Conservation (phyloP, 192 early-diverging fungal species). For the Coemansia sp. region DNA sequence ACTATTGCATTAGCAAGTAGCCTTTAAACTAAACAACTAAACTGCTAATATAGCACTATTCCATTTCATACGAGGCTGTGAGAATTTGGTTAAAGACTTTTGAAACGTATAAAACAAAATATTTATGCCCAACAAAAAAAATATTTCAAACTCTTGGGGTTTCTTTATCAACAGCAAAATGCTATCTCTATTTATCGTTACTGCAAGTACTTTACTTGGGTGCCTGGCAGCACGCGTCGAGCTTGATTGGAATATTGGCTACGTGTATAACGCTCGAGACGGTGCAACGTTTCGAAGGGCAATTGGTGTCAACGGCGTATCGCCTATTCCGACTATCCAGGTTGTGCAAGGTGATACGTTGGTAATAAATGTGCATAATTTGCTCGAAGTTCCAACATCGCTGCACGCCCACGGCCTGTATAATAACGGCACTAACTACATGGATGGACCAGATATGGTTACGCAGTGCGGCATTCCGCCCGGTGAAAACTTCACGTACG, state of each 20-base stretch:
- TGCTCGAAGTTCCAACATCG: conserved; percentile 58
- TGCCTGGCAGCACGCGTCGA: conserved; percentile 6
- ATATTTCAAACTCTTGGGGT: background rate
- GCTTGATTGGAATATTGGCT: conserved; percentile 66
- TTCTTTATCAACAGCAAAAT: background rate
- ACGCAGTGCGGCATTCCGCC: conserved; percentile 76
- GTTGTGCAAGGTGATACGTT: conserved; percentile 28
- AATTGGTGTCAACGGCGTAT: conserved; percentile 36
- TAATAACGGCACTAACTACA: conserved; percentile 62
- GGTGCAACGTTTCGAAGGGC: conserved; percentile 57
- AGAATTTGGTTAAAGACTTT: background rate
- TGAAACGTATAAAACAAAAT: no score
- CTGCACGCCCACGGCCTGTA: conserved; percentile 77
- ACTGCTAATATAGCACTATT: no score
- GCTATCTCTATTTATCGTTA: background rate
- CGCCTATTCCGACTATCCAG: conserved; percentile 30
- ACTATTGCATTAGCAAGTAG: no score
- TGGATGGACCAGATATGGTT: conserved; percentile 65
- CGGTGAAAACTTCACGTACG: conserved; percentile 66
- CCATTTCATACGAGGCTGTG: no score
- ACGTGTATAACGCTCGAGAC: conserved; percentile 63
- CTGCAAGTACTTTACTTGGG: background rate
- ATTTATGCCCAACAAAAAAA: background rate
- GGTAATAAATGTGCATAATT: conserved; percentile 53
- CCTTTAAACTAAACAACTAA: no score